Evolutionary conservation across 23 red algal species (phyloP).

Genomic region (Agarophyton chilense): DNA sequence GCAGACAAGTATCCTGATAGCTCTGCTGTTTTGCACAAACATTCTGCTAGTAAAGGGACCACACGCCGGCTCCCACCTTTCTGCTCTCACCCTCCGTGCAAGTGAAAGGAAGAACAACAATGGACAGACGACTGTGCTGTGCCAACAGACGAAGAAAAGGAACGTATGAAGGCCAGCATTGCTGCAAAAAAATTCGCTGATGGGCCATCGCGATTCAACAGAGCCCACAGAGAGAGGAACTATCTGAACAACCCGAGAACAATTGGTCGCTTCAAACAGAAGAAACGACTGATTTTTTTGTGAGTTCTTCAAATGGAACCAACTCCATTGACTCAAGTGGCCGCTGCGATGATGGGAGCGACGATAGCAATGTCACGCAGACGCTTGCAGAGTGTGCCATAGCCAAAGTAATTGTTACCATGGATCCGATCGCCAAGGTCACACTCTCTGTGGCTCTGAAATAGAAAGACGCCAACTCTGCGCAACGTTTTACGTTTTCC

Average conservation of each 20-base stretch:
- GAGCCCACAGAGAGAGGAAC: neutral
- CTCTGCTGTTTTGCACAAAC: no score
- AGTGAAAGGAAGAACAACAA: neutral
- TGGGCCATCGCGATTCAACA: neutral
- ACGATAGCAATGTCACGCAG: conserved; percentile 5
- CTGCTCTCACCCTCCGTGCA: conserved; percentile 15
- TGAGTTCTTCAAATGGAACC: neutral
- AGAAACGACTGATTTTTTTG: neutral
- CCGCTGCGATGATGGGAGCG: conserved; percentile 14
- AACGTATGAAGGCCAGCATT: neutral
- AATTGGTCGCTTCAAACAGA: neutral
- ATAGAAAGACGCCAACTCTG: neutral
- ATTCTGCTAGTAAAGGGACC: no score
- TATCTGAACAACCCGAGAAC: neutral
- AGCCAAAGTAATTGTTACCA: neutral
- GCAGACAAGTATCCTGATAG: neutral
- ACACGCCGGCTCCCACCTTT: no score
- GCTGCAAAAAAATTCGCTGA: neutral
- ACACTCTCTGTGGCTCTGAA: no score
- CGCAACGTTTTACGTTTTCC: neutral
- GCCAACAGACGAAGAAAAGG: neutral
- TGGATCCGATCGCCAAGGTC: no score
- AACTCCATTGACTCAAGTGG: neutral
- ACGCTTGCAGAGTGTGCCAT: neutral
- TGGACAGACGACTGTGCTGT: neutral